Evolutionary conservation across 2,329 filamentous ascomycete species (phyloP).

Genomic region (Microcera coccophila): DNA sequence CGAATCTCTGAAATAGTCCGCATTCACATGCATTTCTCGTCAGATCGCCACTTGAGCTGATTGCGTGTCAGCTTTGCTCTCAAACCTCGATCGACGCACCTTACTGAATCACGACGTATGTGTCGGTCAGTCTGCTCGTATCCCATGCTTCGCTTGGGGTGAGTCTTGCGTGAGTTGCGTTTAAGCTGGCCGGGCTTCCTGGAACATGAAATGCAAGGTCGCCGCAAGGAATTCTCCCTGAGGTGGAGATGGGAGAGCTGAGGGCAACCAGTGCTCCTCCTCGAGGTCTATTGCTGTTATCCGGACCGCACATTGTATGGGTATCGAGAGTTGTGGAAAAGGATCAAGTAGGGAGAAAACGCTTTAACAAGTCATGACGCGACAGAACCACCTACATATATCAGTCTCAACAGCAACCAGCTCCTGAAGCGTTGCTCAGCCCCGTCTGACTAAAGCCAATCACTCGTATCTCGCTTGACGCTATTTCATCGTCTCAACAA

Average conservation of each 20-base stretch:
- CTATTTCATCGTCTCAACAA: constrained; percentile 8
- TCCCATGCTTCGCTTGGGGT: constrained; percentile 28
- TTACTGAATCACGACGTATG: constrained; percentile 45
- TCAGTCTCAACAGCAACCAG: not conserved
- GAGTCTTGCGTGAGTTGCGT: constrained; percentile 43
- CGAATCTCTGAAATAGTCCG: constrained; percentile 40
- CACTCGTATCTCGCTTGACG: not conserved
- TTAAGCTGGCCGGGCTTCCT: constrained; percentile 33
- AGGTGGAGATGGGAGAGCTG: constrained; percentile 24
- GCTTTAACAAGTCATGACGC: not conserved
- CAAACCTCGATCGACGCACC: no score
- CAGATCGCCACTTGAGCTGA: constrained; percentile 41
- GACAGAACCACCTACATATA: no score
- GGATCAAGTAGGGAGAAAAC: not conserved
- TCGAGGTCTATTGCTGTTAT: constrained; percentile 37
- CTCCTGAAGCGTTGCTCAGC: not conserved
- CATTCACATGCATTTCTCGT: constrained; percentile 39
- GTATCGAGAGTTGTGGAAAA: not conserved
- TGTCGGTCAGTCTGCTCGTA: constrained; percentile 15
- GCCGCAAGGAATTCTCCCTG: constrained; percentile 22
- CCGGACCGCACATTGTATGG: constrained; percentile 43
- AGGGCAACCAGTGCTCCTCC: constrained; percentile 47
- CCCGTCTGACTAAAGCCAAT: not conserved
- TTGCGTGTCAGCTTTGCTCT: no score
- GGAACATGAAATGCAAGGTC: constrained; percentile 44